Base-by-base conservation (phyloP, 2,329 filamentous ascomycete species). In the Domatiomyces catenatus region DNA sequence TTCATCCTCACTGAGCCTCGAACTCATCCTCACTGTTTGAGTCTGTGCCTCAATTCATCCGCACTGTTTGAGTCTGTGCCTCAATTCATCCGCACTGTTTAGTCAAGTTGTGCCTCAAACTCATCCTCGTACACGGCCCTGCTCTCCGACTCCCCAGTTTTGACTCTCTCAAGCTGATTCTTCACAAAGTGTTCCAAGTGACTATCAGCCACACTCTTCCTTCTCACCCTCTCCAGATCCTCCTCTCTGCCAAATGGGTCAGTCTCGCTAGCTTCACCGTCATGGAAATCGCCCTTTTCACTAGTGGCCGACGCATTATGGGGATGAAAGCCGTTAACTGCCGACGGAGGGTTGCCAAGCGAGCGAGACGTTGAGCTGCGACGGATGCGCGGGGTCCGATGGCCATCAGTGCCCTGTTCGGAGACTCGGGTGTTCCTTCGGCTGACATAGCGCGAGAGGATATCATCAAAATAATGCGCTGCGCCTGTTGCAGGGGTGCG, bases 401-500 rank as follows among this genome's bases (percentile, higher is more conserved):
- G 42, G 10, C 52, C 44, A 22, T 50, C 46, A 8, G 52, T 54
- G 10, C 54, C 53, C 8, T 54, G 52, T 5, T 53, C 58, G 12
- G 49, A 51, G 15, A 50, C 47, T 18, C 50, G 48, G 5, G 57
- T 52, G 46, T 54, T 60, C 55, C 60, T 67, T 24, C 59, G 53
- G 56, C 72, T 60, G 55, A 76, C 69, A 39, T 55, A 55, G 36
- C 81, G 77, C 49, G 75, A 75, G 66, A 94, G 84, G 53, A 88
- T 79, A 62, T 96, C 90, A 61, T 96, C 90, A 64, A 96, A 96
- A 73, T 96, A 96, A 66, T 95, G 89, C 6, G 84, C 77, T 68
- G 93, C 90, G 42, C 83, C 87, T 1, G 80, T 78, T 2, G 83
- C 80, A 1, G 90, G 89, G 2, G 88, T 93, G 47, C 88, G 84